Percentiles rank a stretch among this genome's conserved stretches.
Evolutionary conservation across 2,329 filamentous ascomycete species (phyloP).

Genomic region (Chaetothyriales sp.): DNA sequence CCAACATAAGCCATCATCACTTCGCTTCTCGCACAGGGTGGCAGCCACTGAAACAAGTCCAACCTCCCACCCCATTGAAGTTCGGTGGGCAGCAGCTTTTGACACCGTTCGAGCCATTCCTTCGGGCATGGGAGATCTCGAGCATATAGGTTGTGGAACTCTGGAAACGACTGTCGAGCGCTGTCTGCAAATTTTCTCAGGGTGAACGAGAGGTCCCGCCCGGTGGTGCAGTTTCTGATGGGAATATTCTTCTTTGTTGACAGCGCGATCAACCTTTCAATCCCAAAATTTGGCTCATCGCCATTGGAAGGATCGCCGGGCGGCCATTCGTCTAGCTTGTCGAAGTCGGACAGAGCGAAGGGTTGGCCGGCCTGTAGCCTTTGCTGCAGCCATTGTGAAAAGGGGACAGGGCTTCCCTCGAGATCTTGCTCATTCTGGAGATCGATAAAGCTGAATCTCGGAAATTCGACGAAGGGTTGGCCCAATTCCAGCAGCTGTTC

Average conservation of each 20-base stretch:
- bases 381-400: slow-evolving; percentile 21
- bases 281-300: slow-evolving; percentile 19
- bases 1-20: slow-evolving; percentile 28
- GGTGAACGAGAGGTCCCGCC: slow-evolving; percentile 23
- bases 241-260: slow-evolving; percentile 25
- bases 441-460: slow-evolving; percentile 21
- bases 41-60: slow-evolving; percentile 25
- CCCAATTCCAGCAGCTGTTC: slow-evolving; percentile 19
- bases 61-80: slow-evolving; percentile 23
- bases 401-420: slow-evolving; percentile 13
- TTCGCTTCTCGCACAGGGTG: slow-evolving; percentile 23
- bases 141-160: slow-evolving; percentile 23
- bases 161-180: slow-evolving; percentile 16
- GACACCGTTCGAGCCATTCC: slow-evolving; percentile 22
- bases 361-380: slow-evolving; percentile 22
- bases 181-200: slow-evolving; percentile 23
- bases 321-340: slow-evolving; percentile 21
- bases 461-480: slow-evolving; percentile 22
- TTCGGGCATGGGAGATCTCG: slow-evolving; percentile 24
- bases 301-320: slow-evolving; percentile 6
- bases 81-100: slow-evolving; percentile 21
- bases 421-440: slow-evolving; percentile 15
- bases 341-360: slow-evolving; percentile 25
- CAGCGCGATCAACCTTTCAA: slow-evolving; percentile 21
- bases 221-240: slow-evolving; percentile 24